Evolutionary conservation across 805 yeast species (phyloP), one percentile per base, ranked within the genome.

Genomic region (Citeromyces nyonsensis): DNA sequence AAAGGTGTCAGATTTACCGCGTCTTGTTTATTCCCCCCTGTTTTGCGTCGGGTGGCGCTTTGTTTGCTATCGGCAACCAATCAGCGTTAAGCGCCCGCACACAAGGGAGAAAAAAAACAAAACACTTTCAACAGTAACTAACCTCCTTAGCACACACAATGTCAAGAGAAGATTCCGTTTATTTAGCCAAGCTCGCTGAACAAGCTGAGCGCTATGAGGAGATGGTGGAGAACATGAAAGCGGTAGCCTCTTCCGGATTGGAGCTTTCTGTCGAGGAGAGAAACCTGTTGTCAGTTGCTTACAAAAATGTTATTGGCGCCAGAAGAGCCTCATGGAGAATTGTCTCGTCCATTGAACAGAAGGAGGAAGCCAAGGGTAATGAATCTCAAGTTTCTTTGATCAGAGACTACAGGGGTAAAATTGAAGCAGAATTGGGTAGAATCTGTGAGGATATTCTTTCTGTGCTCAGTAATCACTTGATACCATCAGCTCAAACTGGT

Each of bases 241-340:
- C 83, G 34, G 97, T 91, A 51, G 97, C 96, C 47, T 79, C 94
- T 28, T 73, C 94, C 29, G 95, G 95, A 40, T 86, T 82, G 61
- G 97, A 88, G 59, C 67, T 91, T 46, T 79, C 93, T 33, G 95
- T 91, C 44, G 98, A 91, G 66, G 98, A 91, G 67, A 86, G 98
- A 62, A 91, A 91, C 64, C 69, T 88, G 46, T 72, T 88, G 49
- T 84, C 95, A 24, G 97, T 91, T 48, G 98, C 98, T 40, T 88
- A 88, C 71, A 88, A 88, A 65, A 88, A 88, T 54, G 97, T 88
- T 36, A 88, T 88, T 60, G 98, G 98, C 54, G 95, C 97, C 37
- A 85, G 97, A 53, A 86, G 98, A 66, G 97, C 98, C 37, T 84
- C 95, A 30, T 91, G 97, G 97, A 81, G 98, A 73, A 85, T 91